A percentile compares a stretch with the other conserved stretches of the same genome.
phyloP scores from a whole-genome alignment of 2,329 filamentous ascomycete genomes.

The Fusarium armeniacum region DNA sequence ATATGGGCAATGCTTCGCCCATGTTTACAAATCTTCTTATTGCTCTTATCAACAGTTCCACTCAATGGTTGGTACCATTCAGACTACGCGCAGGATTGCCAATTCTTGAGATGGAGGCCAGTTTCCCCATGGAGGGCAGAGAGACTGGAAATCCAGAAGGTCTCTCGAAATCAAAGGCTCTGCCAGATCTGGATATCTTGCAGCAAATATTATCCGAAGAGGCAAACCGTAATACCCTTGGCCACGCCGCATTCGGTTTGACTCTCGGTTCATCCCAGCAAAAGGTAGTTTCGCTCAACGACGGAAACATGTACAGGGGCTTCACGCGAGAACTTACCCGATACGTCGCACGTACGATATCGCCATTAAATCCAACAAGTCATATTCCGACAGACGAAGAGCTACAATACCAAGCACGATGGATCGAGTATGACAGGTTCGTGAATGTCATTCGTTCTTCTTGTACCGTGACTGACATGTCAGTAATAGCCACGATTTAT shows the following conservation, averaged over 20 bases:
- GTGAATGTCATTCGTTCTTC: rapidly evolving
- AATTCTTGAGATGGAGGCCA: not conserved
- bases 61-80: constrained; percentile 24
- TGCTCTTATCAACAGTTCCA: constrained; percentile 14
- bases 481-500: constrained; percentile 8
- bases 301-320: constrained; percentile 27
- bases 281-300: constrained; percentile 18
- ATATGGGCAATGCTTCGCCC: constrained; percentile 23
- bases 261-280: not conserved
- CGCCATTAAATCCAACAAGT: constrained; percentile 50
- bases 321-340: constrained; percentile 41
- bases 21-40: constrained; percentile 33
- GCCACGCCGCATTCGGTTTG: rapidly evolving
- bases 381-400: constrained; percentile 55
- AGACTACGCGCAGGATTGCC: constrained; percentile 10
- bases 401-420: constrained; percentile 53
- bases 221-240: rapidly evolving
- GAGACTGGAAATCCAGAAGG: rapidly evolving
- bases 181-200: not conserved
- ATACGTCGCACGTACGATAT: constrained; percentile 50
- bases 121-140: rapidly evolving
- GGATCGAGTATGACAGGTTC: constrained; percentile 52
- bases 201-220: not conserved
- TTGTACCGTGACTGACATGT: rapidly evolving
- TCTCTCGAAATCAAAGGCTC: not conserved